phyloP scores from a whole-genome alignment of 1,139 yeast species.

The Sugiyamaella xylanicola region DNA sequence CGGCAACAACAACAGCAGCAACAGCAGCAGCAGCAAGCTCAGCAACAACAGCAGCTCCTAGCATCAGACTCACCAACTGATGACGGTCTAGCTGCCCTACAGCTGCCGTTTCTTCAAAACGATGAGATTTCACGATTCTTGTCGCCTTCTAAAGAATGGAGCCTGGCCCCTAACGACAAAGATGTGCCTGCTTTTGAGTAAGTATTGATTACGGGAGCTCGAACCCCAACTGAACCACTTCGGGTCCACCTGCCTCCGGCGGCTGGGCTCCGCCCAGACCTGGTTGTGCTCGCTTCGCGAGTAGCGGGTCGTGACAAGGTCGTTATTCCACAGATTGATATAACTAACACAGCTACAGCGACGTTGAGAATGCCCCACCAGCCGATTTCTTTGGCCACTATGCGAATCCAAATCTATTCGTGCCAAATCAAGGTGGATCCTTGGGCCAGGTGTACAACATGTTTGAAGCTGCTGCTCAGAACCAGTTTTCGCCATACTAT shows the following conservation, averaged over 20 bases:
- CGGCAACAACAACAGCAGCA: conserved; percentile 6
- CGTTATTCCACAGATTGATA: not conserved
- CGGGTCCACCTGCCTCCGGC: not conserved
- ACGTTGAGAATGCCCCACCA: conserved; percentile 31
- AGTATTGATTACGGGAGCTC: conserved; percentile 8
- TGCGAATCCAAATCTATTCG: conserved; percentile 20
- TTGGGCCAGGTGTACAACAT: conserved; percentile 8
- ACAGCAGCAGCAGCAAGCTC: not conserved
- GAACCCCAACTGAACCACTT: no score
- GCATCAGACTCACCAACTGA: conserved; percentile 23
- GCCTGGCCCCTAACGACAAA: conserved; percentile 27
- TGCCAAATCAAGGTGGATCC: conserved; percentile 6
- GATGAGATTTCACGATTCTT: conserved; percentile 33
- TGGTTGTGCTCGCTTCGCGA: not conserved
- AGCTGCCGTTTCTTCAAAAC: conserved; percentile 33
- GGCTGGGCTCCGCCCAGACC: not conserved
- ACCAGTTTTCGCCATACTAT: conserved; percentile 7
- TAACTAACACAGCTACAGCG: conserved; percentile 20
- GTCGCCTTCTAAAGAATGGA: conserved; percentile 33
- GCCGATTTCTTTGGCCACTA: conserved; percentile 36
- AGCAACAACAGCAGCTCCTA: conserved; percentile 4
- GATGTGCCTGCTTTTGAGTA: conserved; percentile 28
- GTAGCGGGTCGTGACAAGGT: not conserved
- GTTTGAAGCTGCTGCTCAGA: conserved; percentile 8
- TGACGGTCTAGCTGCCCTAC: conserved; percentile 34